phyloP scores from a whole-genome alignment of 2,329 filamentous ascomycete genomes.

The Rhinocladiella similis region DNA sequence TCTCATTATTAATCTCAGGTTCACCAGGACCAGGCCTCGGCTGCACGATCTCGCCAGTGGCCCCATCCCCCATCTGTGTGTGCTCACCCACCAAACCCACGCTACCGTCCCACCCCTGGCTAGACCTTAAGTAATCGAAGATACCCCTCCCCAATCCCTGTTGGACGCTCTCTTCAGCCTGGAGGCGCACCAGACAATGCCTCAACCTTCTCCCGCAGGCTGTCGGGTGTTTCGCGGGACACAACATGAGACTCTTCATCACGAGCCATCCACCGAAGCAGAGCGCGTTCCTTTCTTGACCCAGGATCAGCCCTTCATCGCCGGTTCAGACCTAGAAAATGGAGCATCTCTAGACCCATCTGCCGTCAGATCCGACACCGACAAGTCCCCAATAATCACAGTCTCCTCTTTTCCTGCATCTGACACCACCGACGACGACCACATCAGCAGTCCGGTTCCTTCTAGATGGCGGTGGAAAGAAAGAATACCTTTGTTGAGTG shows the following conservation, averaged over 20 bases:
- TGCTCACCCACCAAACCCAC: neutral
- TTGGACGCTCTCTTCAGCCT: neutral
- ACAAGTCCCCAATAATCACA: constrained; percentile 17
- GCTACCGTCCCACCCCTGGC: neutral
- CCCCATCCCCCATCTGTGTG: neutral
- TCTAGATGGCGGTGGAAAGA: constrained; percentile 13
- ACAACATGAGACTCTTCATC: neutral
- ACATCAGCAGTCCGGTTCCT: constrained; percentile 1
- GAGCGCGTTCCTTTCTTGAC: constrained; percentile 23
- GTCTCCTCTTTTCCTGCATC: constrained; percentile 3
- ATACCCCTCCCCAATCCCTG: neutral
- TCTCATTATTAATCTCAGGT: too few species aligned
- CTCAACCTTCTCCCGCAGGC: constrained; percentile 7
- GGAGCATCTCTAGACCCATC: constrained; percentile 13
- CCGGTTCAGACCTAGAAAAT: constrained; percentile 17
- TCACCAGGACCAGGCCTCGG: neutral
- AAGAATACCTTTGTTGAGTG: constrained; percentile 3
- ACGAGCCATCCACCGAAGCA: constrained; percentile 11
- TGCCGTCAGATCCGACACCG: constrained; percentile 8
- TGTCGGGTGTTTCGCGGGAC: constrained; percentile 17
- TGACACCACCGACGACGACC: constrained; percentile 9
- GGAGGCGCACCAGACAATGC: constrained; percentile 8
- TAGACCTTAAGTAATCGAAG: neutral
- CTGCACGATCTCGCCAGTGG: neutral
- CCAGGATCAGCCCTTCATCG: constrained; percentile 19